Percentiles rank a stretch among this genome's conserved stretches.
These are phyloP conservation scores for Fraxinus albicans DNA, from an alignment of 305 asterid species.

Conservation along the genomic window DNA sequence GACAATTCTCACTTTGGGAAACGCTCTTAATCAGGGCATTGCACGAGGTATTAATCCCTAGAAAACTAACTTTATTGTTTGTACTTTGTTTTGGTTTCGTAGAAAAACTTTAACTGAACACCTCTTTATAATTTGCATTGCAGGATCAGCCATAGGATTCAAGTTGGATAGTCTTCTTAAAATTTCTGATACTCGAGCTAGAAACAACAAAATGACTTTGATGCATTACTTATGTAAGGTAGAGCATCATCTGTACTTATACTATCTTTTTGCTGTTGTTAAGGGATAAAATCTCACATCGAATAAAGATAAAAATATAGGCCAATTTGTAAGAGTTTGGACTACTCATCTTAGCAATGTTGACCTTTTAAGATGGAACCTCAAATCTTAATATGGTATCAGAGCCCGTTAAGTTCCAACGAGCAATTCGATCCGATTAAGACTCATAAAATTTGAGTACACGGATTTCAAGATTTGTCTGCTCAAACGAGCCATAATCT, in stretches of 20 bases:
- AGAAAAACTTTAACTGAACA: conserved; percentile 14
- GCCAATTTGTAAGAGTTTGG: too few relatives aligned
- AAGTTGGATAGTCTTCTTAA: conserved; percentile 98
- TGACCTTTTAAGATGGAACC: too few relatives aligned
- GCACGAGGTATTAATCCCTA: conserved; percentile 66
- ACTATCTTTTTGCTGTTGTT: not conserved
- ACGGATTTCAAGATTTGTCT: too few relatives aligned
- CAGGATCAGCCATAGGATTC: conserved; percentile 98
- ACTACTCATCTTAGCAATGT: too few relatives aligned
- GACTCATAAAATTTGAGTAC: too few relatives aligned
- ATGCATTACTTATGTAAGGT: conserved; percentile 99
- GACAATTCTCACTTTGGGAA: conserved; percentile 92
- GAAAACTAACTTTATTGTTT: conserved; percentile 10
- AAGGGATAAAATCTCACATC: too few relatives aligned
- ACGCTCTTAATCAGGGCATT: conserved; percentile 97
- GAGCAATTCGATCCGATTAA: too few relatives aligned
- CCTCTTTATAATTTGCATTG: conserved; percentile 27
- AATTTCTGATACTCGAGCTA: conserved; percentile 97
- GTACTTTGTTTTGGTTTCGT: conserved; percentile 14
- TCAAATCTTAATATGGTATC: too few relatives aligned
- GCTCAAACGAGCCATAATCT: too few relatives aligned
- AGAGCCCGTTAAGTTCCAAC: too few relatives aligned
- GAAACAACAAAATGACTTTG: conserved; percentile 93
- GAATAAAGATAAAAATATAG: too few relatives aligned
- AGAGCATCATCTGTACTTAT: conserved; percentile 18